These are phyloP conservation scores for Claviceps arundinis DNA, from an alignment of 2,329 filamentous ascomycete genomes.

Conservation along the genomic window DNA sequence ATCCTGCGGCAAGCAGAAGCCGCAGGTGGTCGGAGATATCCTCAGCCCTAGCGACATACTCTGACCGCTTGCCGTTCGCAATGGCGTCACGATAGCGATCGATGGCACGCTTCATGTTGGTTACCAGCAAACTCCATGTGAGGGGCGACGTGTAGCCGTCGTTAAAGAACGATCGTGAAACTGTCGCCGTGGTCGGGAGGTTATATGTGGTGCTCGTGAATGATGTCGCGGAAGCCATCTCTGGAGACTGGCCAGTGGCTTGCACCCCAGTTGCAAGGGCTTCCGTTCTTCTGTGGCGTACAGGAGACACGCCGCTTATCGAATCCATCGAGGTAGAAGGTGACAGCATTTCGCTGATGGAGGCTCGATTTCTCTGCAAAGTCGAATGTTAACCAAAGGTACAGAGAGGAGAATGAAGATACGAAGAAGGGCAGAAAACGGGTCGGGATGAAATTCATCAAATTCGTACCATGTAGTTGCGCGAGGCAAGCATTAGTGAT, in stretches of 20 bases:
- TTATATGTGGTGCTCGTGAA: constrained; percentile 47
- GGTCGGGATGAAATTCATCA: background rate
- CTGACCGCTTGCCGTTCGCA: constrained; percentile 65
- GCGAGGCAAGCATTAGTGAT: constrained; percentile 51
- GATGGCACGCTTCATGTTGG: constrained; percentile 85
- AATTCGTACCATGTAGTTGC: constrained; percentile 50
- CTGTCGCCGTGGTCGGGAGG: constrained; percentile 42
- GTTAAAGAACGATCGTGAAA: constrained; percentile 80
- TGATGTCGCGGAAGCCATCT: constrained; percentile 46
- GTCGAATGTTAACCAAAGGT: background rate
- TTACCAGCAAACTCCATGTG: constrained; percentile 79
- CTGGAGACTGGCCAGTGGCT: constrained; percentile 30
- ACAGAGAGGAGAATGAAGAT: background rate
- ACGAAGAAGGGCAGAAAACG: background rate
- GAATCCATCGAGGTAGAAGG: constrained; percentile 88
- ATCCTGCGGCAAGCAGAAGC: constrained; percentile 85
- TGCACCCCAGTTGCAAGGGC: constrained; percentile 30
- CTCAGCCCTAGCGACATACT: constrained; percentile 90
- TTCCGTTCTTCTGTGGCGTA: constrained; percentile 44
- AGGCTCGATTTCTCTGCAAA: constrained; percentile 47
- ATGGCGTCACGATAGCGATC: constrained; percentile 88
- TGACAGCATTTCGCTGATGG: constrained; percentile 59
- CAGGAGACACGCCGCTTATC: constrained; percentile 55
- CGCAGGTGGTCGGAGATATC: constrained; percentile 96
- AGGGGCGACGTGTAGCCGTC: constrained; percentile 68